Conservation (phyloP, 495 filamentous ascomycete genomes). For the Chaetomium tenue region DNA sequence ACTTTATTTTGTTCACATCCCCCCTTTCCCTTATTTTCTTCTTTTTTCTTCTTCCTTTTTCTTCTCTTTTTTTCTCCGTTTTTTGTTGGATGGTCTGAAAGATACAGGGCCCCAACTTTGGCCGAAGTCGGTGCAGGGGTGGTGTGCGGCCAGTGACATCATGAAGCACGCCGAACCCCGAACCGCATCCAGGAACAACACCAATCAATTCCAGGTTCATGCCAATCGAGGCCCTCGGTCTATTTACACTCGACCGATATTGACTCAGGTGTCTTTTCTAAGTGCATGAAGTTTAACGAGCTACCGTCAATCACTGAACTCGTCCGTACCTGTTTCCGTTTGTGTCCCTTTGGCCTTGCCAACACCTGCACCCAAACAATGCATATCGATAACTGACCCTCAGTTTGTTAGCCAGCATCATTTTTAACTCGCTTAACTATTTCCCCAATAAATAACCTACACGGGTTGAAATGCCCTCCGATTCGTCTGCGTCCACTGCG, state of each 20-base stretch:
- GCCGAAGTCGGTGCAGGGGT: no score
- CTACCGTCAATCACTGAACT: no score
- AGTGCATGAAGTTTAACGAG: neutral
- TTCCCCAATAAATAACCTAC: neutral
- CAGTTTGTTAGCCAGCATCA: no score
- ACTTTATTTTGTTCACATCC: neutral
- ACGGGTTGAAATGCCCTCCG: constrained; percentile 3
- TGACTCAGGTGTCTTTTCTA: no score
- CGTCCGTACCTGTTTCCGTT: no score
- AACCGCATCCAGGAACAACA: neutral
- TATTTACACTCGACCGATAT: no score
- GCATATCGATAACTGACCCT: no score
- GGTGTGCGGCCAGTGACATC: constrained; percentile 17
- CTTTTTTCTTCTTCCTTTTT: neutral
- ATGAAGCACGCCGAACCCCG: neutral
- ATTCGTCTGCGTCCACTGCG: constrained; percentile 8
- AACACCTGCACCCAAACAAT: no score
- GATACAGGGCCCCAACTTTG: no score
- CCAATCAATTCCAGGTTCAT: neutral
- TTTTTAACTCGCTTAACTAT: neutral
- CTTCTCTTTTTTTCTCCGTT: neutral
- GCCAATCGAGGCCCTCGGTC: neutral
- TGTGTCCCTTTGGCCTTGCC: no score
- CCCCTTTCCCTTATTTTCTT: neutral
- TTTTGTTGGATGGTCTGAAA: no score